Conservation (phyloP, 2,329 filamentous ascomycete species). For the Aureobasidium leucospermi region DNA sequence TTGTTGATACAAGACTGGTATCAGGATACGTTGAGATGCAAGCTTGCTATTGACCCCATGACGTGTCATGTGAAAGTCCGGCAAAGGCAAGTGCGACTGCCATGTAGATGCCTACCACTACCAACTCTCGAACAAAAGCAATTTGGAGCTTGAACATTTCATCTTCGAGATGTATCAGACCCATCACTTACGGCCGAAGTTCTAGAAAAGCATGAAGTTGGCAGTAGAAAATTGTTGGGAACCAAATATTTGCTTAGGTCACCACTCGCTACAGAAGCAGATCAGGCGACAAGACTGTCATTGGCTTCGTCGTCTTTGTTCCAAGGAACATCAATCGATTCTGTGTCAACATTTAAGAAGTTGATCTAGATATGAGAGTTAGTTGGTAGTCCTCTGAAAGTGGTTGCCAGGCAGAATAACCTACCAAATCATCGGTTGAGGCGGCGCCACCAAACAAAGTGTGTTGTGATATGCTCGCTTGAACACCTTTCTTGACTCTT, state of each 20-base stretch:
- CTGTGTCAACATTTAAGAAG: slow-evolving; percentile 18
- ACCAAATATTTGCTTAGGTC: neutral
- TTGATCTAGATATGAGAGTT: slow-evolving; percentile 16
- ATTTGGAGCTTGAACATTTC: too few relatives aligned
- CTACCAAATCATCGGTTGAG: slow-evolving; percentile 64
- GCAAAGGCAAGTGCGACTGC: neutral
- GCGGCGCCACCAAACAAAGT: slow-evolving; percentile 65
- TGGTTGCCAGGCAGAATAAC: slow-evolving; percentile 20
- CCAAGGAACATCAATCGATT: slow-evolving; percentile 15
- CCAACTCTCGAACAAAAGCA: neutral
- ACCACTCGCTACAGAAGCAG: neutral
- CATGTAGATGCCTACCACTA: neutral
- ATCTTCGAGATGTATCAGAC: neutral
- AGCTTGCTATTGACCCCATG: neutral
- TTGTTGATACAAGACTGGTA: neutral
- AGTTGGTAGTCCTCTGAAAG: neutral
- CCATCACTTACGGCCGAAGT: neutral
- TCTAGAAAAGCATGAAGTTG: neutral
- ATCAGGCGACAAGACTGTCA: neutral
- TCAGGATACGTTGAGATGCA: neutral
- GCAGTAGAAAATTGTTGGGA: neutral
- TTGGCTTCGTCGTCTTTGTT: neutral
- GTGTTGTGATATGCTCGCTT: slow-evolving; percentile 68
- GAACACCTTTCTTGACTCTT: slow-evolving; percentile 71
- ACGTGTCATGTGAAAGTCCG: neutral